Base-by-base conservation (phyloP, 805 yeast genomes). In the Candida awuae region DNA sequence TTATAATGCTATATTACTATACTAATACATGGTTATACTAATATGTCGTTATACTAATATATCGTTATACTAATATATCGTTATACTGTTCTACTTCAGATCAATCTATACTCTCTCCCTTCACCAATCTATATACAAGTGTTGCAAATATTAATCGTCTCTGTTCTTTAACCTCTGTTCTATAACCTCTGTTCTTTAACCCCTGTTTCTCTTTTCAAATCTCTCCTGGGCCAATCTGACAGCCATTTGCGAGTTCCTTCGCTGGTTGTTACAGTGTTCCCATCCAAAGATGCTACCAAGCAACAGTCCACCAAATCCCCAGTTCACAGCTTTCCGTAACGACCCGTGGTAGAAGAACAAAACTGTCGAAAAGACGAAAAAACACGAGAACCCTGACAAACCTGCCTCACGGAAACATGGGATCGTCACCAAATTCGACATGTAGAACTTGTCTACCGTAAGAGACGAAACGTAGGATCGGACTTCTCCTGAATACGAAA, bases 371-470 rank as follows among this genome's bases (percentile, higher is more conserved):
- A 80, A 63, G 0, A 83, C 84, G 29, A 79, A 80, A 71, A 82
- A 70, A 13, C 84, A 72, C 17, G 80, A 74, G 43, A 83, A 73
- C 7, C 94, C 94, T 1, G 86, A 68, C 38, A 84, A 58, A 47
- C 83, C 84, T 0, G 92, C 85, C 37, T 82, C 88, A 46, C 92
- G 63, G 53, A 84, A 81, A 53, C 94, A 84, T 2, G 94, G 92
- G 51, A 82, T 80, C 34, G 63, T 58, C 3, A 74, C 63, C 36
- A 79, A 62, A 30, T 68, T 70, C 6, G 65, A 66, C 6, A 77
- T 48, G 3, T 66, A 57, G 51, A 83, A 77, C 47, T 80, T 84
- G 0, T 70, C 61, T 17, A 61, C 33, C 17, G 66, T 57, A 10
- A 82, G 56, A 4, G 67, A 49, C 8, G 45, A 32, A 1, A 55